Evolutionary conservation across 768 basidiomycete genomes (phyloP), one percentile per base, ranked within the genome.

Genomic region (Polyporus arcularius): DNA sequence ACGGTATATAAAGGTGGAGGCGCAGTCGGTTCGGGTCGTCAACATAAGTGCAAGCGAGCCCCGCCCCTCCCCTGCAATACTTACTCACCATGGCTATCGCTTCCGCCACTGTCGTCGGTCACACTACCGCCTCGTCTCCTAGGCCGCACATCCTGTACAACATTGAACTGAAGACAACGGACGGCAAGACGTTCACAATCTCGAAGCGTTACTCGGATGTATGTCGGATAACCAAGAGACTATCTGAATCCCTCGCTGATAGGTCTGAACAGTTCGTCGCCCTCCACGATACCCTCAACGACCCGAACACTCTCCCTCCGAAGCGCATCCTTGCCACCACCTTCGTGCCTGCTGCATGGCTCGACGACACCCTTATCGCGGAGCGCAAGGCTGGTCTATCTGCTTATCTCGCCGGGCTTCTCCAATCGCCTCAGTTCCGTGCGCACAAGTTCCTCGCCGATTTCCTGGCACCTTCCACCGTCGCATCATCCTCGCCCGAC

Each of bases 331-430:
- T 84, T 6, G 69, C 72, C n/a, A 82, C 79, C 9, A 76, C 75
- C 1, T 80, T 84, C 65, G 57, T 82, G 18, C 82, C 82, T 0
- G 79, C 78, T 2, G 80, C 80, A 2, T 84, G 84, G 82, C 72
- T 80, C 15, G 80, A 84, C 65, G 81, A 85, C 61, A 58, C 73
- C 11, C 78, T 84, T 40, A 82, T 85, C 54, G 68, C 75, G 0
- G 82, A 82, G 66, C 79, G 84, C 62, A 85, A 83, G 69, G 69
- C 70, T 6, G 82, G 82, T 4, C 68, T 84, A 3, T 70, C 74
- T 15, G 67, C 72, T 14, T 84, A 83, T 61, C 71, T 84, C 35
- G 69, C 70, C 38, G 70, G 72, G 51, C 69, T 84, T 32, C 62
- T 81, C 14, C 65, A 69, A 6, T 74, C 72, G n/a, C 67, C 74